Evolutionary conservation across 2,329 filamentous ascomycete species (phyloP), one percentile per base, ranked within the genome.

Genomic region (Aureobasidium sp.): DNA sequence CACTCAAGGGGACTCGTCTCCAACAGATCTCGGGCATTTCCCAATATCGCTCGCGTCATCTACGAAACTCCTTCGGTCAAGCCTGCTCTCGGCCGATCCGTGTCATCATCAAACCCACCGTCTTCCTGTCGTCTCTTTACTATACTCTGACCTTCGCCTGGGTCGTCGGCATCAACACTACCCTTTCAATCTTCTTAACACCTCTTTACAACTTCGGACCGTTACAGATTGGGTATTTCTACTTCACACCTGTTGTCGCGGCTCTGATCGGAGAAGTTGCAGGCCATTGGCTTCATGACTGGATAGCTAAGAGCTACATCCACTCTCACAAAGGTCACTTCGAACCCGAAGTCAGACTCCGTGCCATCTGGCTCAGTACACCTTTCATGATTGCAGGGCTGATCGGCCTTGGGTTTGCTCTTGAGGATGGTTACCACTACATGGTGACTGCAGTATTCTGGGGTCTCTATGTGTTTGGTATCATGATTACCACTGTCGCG

Each of bases 221-320:
- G 0, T 76, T 76, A 50, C 75, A 79, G 57, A 79, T 84, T 52
- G 82, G 78, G 0, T 78, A 76, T 65, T 83, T 85, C 68, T 85
- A 86, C 71, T 84, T 86, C 69, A 80, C 82, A 0, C 81, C 81
- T 2, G 76, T 85, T 29, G 77, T 84, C 1, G 83, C 78, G 3
- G 78, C 80, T 3, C 68, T 83, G 15, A 70, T 85, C 0, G 84
- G 82, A 29, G 81, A 84, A 71, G 61, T 79, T 0, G 69, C 74
- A 4, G 83, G 83, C 6, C 83, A 85, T 70, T 84, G 77, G 77
- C 72, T 84, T 6, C 81, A 85, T 69, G 82, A 85, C 65, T 64
- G 73, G 8, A 60, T 64, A 39, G 59, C 59, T 17, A 59, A 59
- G 46, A 36, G 48, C 8, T 64, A 64, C 27, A 55, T 53, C 20